Evolutionary conservation across 805 yeast genomes (phyloP), one percentile per base, ranked within the genome.

Genomic region (Suhomyces sp.): DNA sequence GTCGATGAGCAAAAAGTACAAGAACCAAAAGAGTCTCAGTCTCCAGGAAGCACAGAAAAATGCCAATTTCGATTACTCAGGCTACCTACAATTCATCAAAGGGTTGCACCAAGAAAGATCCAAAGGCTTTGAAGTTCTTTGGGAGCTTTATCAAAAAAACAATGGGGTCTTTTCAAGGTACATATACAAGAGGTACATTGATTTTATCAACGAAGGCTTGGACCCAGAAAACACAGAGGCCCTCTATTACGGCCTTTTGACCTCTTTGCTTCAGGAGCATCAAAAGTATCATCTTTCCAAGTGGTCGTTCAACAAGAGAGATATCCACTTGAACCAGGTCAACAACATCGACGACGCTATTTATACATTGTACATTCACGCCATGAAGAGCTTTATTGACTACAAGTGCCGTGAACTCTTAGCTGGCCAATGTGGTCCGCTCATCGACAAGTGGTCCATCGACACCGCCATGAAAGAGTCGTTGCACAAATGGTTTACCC

Each of bases 1-100:
- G 0, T 47, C 67, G 1, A 57, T 71, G 15, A 57, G 54, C 7
- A 47, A 36, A 19, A 33, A 36, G 31, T 23, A 23, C 31, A 13
- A 23, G 17, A 38, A 38, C 23, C 27, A 42, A 5, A 36, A 24
- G 33, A 35, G 27, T 17, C 49, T 38, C 15, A 47, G 40, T 36
- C 44, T 47, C 5, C 22, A 35, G n/a, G 72, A 68, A 38, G 71
- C 70, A 1, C 66, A 69, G 48, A 59, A 65, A 41, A 60, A 69
- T 52, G 69, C 65, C 2, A 64, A 72, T 46, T 75, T 75, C 51
- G 76, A 75, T 55, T 72, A 72, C 55, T 73, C 72, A 53, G 69
- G 71, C 4, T 75, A 61, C 58, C 57, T 73, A 54, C 60, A 50
- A 31, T 72, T 62, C 47, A 47, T 63, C 7, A 53, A 61, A 2